Percentiles rank a stretch among this genome's conserved stretches.
Conservation (phyloP, 2,329 filamentous ascomycete genomes). For the Apiospora aurea region DNA sequence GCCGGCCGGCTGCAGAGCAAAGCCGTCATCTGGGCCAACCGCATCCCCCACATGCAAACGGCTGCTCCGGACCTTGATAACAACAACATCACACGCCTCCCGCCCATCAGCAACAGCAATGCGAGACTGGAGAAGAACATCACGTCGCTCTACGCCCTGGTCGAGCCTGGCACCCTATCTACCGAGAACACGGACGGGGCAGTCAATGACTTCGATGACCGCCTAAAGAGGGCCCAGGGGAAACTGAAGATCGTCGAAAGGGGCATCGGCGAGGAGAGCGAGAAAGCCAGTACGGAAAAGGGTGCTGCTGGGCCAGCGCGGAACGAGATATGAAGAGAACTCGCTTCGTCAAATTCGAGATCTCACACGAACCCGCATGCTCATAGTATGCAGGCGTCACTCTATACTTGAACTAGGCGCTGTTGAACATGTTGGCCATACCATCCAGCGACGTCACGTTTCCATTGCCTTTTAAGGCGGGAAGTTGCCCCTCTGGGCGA, state of each 20-base stretch:
- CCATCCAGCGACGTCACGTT: not conserved
- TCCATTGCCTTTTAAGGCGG: conserved; percentile 1
- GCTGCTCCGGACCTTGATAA: conserved; percentile 19
- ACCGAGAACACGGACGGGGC: conserved; percentile 87
- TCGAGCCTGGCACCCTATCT: conserved; percentile 78
- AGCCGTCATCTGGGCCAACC: conserved; percentile 83
- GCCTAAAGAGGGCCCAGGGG: conserved; percentile 80
- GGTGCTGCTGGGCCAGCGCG: conserved; percentile 14
- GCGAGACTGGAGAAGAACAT: conserved; percentile 79
- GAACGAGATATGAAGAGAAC: conserved; percentile 28
- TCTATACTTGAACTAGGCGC: not conserved
- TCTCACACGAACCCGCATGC: not conserved
- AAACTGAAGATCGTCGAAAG: conserved; percentile 88
- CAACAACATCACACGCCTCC: conserved; percentile 43
- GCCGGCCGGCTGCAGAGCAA: conserved; percentile 81
- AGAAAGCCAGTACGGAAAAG: not conserved
- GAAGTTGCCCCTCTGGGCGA: not conserved
- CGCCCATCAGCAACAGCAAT: conserved; percentile 57
- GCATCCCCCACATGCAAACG: conserved; percentile 42
- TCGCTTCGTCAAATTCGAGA: not conserved
- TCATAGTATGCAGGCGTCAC: not conserved
- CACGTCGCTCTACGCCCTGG: conserved; percentile 74
- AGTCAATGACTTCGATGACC: conserved; percentile 87
- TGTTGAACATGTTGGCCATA: too few relatives aligned
- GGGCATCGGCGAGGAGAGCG: conserved; percentile 53